A percentile compares a stretch with the other conserved stretches of the same genome.
Conservation (phyloP, 148 eudicot genomes). For the Arctostaphylos glauca region DNA sequence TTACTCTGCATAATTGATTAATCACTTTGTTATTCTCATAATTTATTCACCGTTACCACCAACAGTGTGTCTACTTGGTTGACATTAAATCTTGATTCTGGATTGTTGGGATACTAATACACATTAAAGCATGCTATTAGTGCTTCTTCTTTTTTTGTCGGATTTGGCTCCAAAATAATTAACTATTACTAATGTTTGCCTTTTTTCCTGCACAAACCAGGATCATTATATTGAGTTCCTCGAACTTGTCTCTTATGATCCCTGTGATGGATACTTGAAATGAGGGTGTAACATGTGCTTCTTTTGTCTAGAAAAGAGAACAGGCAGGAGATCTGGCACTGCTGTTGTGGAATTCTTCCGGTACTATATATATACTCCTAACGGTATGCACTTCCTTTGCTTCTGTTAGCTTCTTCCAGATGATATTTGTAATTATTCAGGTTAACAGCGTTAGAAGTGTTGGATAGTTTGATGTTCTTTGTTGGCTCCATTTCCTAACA, state of each 20-base stretch:
- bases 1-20: no score
- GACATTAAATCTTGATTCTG: no score
- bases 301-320: slow-evolving; percentile 1
- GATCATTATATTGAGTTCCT: background rate
- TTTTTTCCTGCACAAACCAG: background rate
- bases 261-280: background rate
- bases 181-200: background rate
- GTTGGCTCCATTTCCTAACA: no score
- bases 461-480: no score
- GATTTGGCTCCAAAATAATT: background rate
- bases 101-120: background rate
- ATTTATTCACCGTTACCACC: no score
- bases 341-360: slow-evolving; percentile 13
- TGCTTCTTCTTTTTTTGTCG: background rate
- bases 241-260: background rate
- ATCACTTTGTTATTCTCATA: no score
- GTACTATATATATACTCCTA: slow-evolving; percentile 9
- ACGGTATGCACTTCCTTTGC: slow-evolving; percentile 6
- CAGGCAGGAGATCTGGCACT: background rate
- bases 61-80: no score
- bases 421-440: background rate
- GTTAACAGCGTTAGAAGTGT: background rate
- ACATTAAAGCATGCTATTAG: background rate
- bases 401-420: background rate
- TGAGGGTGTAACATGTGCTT: background rate